A percentile compares a stretch with the other conserved stretches of the same genome.
These are phyloP conservation scores for Wickerhamiella musiphila DNA, from an alignment of 805 yeast genomes.

Conservation along the genomic window DNA sequence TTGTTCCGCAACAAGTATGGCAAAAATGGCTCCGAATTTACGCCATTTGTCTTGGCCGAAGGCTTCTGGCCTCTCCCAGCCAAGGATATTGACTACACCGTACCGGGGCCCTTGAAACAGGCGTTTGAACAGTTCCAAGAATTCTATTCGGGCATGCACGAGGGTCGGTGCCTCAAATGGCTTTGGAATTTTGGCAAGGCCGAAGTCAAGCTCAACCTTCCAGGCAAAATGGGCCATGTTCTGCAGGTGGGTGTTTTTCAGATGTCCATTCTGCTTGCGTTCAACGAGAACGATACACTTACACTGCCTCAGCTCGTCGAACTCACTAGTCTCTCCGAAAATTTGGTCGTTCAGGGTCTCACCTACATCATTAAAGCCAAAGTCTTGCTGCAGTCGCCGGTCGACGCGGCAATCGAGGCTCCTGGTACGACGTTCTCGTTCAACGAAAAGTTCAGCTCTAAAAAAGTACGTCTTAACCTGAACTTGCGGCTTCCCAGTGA, in stretches of 20 bases:
- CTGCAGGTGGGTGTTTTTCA: constrained; percentile 76
- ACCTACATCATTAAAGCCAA: constrained; percentile 65
- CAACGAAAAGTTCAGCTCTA: constrained; percentile 68
- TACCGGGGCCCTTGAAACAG: constrained; percentile 51
- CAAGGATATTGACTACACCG: constrained; percentile 30
- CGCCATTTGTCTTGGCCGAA: constrained; percentile 67
- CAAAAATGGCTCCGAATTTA: constrained; percentile 27
- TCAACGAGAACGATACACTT: constrained; percentile 47
- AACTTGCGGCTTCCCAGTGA: constrained; percentile 38
- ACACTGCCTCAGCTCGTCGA: constrained; percentile 44
- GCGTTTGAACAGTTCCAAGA: constrained; percentile 52
- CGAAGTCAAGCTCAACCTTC: constrained; percentile 72
- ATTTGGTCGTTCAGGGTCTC: constrained; percentile 57
- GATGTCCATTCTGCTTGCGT: constrained; percentile 72
- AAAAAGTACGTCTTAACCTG: constrained; percentile 70
- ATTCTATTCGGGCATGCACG: constrained; percentile 57
- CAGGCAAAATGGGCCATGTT: constrained; percentile 38
- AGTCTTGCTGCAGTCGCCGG: constrained; percentile 49
- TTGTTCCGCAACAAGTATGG: constrained; percentile 29
- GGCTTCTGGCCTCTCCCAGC: constrained; percentile 72
- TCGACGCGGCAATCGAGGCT: constrained; percentile 32
- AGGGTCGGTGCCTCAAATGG: constrained; percentile 86
- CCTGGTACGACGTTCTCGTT: constrained; percentile 48
- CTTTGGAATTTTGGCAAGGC: constrained; percentile 89
- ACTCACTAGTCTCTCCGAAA: constrained; percentile 48